A percentile compares a stretch with the other conserved stretches of the same genome.
Evolutionary conservation across 108 stramenopile genomes (phyloP).

Genomic region (Epithemia pelagica): DNA sequence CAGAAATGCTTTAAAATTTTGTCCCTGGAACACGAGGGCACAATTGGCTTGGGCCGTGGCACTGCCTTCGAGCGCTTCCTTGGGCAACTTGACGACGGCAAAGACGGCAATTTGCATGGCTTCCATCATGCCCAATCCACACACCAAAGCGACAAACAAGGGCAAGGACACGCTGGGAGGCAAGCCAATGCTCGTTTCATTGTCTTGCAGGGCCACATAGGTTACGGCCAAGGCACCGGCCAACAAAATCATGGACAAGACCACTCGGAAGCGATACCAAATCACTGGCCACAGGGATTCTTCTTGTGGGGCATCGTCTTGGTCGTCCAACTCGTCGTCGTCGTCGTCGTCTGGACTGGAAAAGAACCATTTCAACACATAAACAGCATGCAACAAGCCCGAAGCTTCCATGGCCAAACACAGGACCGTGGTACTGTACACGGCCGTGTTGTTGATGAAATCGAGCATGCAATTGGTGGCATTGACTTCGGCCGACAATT

Average conservation of each 20-base stretch:
- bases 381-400: constrained; percentile 65
- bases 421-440: constrained; percentile 49
- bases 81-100: constrained; percentile 54
- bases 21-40: constrained; percentile 38
- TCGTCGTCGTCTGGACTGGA: constrained; percentile 13
- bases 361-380: constrained; percentile 33
- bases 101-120: constrained; percentile 80
- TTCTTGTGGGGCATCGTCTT: constrained; percentile 11
- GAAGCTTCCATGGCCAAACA: constrained; percentile 55
- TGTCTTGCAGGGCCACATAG: constrained; percentile 39
- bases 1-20: constrained; percentile 60
- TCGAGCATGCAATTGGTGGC: constrained; percentile 62
- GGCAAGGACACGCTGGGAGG: constrained; percentile 37
- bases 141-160: constrained; percentile 50
- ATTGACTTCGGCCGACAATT: constrained; percentile 50
- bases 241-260: constrained; percentile 40
- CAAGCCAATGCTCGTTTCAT: constrained; percentile 59
- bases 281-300: constrained; percentile 38
- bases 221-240: constrained; percentile 54
- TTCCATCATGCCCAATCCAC: constrained; percentile 57
- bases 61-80: constrained; percentile 41
- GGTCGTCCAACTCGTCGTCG: neutral
- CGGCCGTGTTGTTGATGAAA: constrained; percentile 75
- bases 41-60: constrained; percentile 48
- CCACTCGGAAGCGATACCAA: constrained; percentile 39